A percentile compares a stretch with the other conserved stretches of the same genome.
Conservation (phyloP, 192 early-diverging fungal species). For the Backusella luteola region DNA sequence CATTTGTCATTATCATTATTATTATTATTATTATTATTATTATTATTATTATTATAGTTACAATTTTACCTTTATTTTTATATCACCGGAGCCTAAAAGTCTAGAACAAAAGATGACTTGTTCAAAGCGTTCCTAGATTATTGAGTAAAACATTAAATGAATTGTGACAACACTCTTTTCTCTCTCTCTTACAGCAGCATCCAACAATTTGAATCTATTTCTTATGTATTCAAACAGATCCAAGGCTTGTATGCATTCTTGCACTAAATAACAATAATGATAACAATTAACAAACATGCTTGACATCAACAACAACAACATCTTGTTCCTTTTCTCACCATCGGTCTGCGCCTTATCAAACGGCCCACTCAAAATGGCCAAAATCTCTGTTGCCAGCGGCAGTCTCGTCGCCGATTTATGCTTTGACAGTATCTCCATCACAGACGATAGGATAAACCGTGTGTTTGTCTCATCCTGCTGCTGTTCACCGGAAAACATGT, state of each 20-base stretch:
- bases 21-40: background rate
- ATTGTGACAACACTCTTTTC: background rate
- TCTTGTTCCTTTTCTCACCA: slow-evolving; percentile 3
- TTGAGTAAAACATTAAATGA: background rate
- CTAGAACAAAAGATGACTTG: slow-evolving; percentile 33
- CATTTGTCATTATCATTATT: background rate
- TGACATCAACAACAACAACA: background rate
- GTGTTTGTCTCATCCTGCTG: background rate
- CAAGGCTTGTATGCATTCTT: slow-evolving; percentile 36
- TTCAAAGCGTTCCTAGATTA: slow-evolving; percentile 37
- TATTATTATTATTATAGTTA: background rate
- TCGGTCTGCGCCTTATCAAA: slow-evolving; percentile 9
- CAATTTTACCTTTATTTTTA: slow-evolving; percentile 26
- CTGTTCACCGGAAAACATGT: background rate
- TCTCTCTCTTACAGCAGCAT: slow-evolving; percentile 19
- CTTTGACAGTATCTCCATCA: slow-evolving; percentile 13
- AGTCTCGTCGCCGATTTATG: slow-evolving; percentile 26
- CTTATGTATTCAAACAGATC: slow-evolving; percentile 43
- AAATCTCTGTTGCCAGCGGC: slow-evolving; percentile 24
- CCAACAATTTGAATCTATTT: slow-evolving; percentile 14
- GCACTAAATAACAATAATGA: slow-evolving; percentile 3
- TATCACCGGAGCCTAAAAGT: slow-evolving; percentile 21
- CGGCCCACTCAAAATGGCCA: slow-evolving; percentile 20
- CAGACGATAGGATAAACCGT: background rate
- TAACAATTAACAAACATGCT: background rate